These are phyloP conservation scores for Insectozyma bohioensis DNA, from an alignment of 1,139 yeast genomes.

Conservation along the genomic window DNA sequence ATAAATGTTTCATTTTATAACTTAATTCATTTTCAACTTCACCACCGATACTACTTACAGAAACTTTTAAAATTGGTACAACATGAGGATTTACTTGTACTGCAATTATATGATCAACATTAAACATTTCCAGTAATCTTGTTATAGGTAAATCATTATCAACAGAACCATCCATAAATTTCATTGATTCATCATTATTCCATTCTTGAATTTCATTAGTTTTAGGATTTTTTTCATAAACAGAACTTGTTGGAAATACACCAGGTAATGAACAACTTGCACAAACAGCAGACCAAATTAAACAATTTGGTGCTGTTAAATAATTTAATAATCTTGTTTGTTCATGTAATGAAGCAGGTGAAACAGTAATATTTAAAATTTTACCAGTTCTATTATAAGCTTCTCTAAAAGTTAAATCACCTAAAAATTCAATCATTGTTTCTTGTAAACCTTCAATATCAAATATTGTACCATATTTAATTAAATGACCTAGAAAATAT, in stretches of 20 bases:
- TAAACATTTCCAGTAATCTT: constrained; percentile 90
- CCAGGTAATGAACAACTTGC: constrained; percentile 96
- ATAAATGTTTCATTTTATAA: constrained; percentile 51
- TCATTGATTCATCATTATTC: constrained; percentile 75
- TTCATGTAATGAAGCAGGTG: constrained; percentile 66
- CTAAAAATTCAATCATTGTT: constrained; percentile 79
- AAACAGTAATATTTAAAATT: constrained; percentile 54
- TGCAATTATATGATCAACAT: constrained; percentile 94
- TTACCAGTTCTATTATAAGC: constrained; percentile 61
- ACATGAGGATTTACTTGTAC: constrained; percentile 98
- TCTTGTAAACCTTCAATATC: constrained; percentile 70
- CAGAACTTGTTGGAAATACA: constrained; percentile 80
- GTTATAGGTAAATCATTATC: constrained; percentile 91
- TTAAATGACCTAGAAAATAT: constrained; percentile 47
- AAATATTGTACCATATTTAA: constrained; percentile 85
- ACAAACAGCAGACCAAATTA: constrained; percentile 85
- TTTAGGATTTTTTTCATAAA: constrained; percentile 76
- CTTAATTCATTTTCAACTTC: constrained; percentile 61
- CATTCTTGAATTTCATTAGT: constrained; percentile 73
- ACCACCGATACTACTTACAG: constrained; percentile 71
- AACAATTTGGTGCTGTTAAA: constrained; percentile 50
- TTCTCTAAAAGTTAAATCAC: constrained; percentile 76
- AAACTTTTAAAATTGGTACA: constrained; percentile 74
- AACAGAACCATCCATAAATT: constrained; percentile 94
- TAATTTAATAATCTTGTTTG: constrained; percentile 47